Evolutionary conservation across 2,329 filamentous ascomycete species (phyloP).

Genomic region (Daldinia sp.): DNA sequence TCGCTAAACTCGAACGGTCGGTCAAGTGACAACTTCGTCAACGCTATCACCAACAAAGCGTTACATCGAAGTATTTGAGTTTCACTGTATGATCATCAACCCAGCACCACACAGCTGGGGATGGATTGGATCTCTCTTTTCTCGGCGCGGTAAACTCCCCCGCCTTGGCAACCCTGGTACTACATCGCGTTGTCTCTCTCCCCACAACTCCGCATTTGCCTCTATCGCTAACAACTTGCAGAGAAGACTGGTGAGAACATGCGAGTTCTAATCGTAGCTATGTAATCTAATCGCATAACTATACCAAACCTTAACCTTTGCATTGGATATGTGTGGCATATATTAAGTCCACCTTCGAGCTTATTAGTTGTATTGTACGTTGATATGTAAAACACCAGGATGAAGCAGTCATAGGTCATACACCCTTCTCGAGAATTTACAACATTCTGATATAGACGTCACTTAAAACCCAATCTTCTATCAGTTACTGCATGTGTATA

Average conservation of each 20-base stretch:
- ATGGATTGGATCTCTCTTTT: constrained; percentile 30
- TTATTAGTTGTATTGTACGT: too few species aligned
- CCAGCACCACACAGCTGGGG: constrained; percentile 23
- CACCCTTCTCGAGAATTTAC: background rate
- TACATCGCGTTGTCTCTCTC: constrained; percentile 16
- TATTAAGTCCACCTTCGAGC: background rate
- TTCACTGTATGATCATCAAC: constrained; percentile 33
- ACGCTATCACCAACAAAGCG: constrained; percentile 18
- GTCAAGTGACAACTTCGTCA: constrained; percentile 13
- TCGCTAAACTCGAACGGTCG: constrained; percentile 18
- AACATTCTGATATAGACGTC: background rate
- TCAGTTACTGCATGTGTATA: background rate
- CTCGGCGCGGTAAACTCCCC: constrained; percentile 37
- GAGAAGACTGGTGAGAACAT: background rate
- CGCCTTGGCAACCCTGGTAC: constrained; percentile 32
- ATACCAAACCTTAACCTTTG: background rate
- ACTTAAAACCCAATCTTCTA: constrained; percentile 1
- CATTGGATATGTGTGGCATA: too few species aligned
- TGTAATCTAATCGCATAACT: background rate
- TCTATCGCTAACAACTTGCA: background rate
- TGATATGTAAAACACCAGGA: too few species aligned
- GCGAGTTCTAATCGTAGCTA: background rate
- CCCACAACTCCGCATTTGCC: constrained; percentile 37
- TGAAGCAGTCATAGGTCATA: background rate
- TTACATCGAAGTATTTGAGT: constrained; percentile 43